Conservation (phyloP, 2,329 filamentous ascomycete genomes). For the Neonectria hederae region DNA sequence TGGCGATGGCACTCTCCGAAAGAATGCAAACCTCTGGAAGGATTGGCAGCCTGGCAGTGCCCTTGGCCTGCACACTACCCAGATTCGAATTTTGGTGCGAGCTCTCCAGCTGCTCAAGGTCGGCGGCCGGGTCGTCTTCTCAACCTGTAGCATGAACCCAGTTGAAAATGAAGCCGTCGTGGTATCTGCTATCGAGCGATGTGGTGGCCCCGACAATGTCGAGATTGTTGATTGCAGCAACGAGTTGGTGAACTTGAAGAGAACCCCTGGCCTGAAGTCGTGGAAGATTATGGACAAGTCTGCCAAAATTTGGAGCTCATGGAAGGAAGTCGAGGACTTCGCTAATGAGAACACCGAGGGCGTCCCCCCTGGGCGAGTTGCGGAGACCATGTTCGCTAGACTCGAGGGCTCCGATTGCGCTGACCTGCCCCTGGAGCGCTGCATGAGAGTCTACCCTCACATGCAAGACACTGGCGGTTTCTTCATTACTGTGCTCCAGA, state of each 20-base stretch:
- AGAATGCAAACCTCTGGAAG: constrained; percentile 94
- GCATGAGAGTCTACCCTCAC: constrained; percentile 94
- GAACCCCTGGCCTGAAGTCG: constrained; percentile 77
- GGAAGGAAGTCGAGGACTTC: constrained; percentile 80
- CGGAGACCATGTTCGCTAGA: constrained; percentile 84
- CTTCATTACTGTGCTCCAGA: constrained; percentile 96
- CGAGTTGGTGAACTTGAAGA: constrained; percentile 78
- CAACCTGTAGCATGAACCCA: constrained; percentile 98
- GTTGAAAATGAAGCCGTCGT: constrained; percentile 96
- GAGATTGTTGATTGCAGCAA: constrained; percentile 85
- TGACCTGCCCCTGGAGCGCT: constrained; percentile 83
- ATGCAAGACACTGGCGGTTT: constrained; percentile 96
- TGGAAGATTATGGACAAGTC: constrained; percentile 95
- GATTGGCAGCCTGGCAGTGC: constrained; percentile 92
- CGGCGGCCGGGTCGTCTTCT: constrained; percentile 94
- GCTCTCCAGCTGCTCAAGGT: constrained; percentile 96
- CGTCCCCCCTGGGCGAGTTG: constrained; percentile 72
- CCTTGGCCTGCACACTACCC: constrained; percentile 85
- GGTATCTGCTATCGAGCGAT: constrained; percentile 86
- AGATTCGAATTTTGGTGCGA: constrained; percentile 88
- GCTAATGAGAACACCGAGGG: constrained; percentile 65
- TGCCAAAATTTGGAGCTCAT: constrained; percentile 80
- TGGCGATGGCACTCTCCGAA: constrained; percentile 91
- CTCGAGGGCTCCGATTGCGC: constrained; percentile 63
- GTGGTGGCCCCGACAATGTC: constrained; percentile 83